Conservation (phyloP, 1,284 basidiomycete species). For the Fomitopsis schrenkii region DNA sequence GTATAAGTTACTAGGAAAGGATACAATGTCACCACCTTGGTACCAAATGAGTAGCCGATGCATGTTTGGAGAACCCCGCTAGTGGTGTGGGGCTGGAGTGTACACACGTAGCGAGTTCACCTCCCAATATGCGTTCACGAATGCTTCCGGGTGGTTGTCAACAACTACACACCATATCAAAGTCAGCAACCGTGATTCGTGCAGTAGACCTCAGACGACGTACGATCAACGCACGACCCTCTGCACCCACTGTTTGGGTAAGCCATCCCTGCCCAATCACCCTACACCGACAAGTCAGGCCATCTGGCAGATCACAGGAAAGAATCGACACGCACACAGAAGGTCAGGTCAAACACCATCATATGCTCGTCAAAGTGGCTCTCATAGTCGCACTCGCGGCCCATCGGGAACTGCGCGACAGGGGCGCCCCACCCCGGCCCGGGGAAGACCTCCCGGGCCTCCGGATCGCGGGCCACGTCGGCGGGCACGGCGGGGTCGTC, state of each 20-base stretch:
- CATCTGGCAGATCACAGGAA: background rate
- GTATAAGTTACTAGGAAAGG: too few relatives aligned
- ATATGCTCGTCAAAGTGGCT: constrained; percentile 44
- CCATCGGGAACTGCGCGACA: constrained; percentile 43
- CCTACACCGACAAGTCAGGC: constrained; percentile 27
- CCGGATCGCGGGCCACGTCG: constrained; percentile 25
- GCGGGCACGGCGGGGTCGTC: constrained; percentile 34
- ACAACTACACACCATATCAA: constrained; percentile 35
- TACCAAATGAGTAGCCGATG: too few relatives aligned
- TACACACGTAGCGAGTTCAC: constrained; percentile 57
- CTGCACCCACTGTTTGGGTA: constrained; percentile 31
- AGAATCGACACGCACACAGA: constrained; percentile 38
- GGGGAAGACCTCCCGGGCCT: constrained; percentile 24
- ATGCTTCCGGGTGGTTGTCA: constrained; percentile 47
- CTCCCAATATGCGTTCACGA: constrained; percentile 60
- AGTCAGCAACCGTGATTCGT: background rate
- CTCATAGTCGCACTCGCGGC: constrained; percentile 36
- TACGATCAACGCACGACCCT: constrained; percentile 37
- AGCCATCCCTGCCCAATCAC: constrained; percentile 47
- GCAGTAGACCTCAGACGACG: constrained; percentile 17
- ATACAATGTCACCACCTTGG: too few relatives aligned
- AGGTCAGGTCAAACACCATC: constrained; percentile 50
- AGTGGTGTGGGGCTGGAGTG: constrained; percentile 17
- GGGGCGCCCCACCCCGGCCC: constrained; percentile 39
- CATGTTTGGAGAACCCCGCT: too few relatives aligned